These are phyloP conservation scores for Penicillium sp. DNA, from an alignment of 2,329 filamentous ascomycete genomes.

Conservation along the genomic window DNA sequence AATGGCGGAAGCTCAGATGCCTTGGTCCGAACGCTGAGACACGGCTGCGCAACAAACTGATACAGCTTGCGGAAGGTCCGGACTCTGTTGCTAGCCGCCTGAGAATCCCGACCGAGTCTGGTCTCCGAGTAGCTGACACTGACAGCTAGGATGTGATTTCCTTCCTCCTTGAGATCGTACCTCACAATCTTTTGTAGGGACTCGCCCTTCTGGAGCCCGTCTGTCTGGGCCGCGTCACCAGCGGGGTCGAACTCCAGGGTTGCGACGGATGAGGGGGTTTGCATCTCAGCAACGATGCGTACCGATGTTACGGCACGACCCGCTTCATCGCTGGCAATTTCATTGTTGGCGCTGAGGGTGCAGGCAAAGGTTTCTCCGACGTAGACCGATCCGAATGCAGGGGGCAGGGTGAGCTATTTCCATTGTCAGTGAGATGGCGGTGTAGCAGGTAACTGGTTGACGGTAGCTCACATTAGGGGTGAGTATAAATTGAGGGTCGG, in stretches of 20 bases:
- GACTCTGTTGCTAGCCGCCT: conserved; percentile 57
- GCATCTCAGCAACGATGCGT: conserved; percentile 86
- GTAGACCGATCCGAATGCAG: conserved; percentile 89
- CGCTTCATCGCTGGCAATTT: conserved; percentile 48
- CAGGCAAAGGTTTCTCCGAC: conserved; percentile 94
- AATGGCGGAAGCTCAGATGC: conserved; percentile 58
- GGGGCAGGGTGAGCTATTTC: conserved; percentile 68
- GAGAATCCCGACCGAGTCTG: conserved; percentile 45
- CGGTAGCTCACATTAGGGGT: conserved; percentile 46
- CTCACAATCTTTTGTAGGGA: conserved; percentile 77
- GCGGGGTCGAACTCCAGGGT: conserved; percentile 53
- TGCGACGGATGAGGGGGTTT: conserved; percentile 74
- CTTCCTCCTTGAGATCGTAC: conserved; percentile 90
- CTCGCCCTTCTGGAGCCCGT: conserved; percentile 45
- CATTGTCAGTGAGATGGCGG: conserved; percentile 11
- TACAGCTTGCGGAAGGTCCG: conserved; percentile 92
- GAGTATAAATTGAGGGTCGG: conserved; percentile 53
- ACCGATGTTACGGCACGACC: conserved; percentile 64
- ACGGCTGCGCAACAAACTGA: conserved; percentile 89
- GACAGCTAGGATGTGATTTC: conserved; percentile 86
- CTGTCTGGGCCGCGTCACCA: conserved; percentile 45
- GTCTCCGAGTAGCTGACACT: conserved; percentile 94
- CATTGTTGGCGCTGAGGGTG: conserved; percentile 93
- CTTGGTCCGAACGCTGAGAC: conserved; percentile 87
- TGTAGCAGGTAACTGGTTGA: neutral